Percentiles rank a stretch among this genome's conserved stretches.
These are phyloP conservation scores for Pontederia paniculata DNA, from an alignment of 176 grass and related monocot genomes.

Conservation along the genomic window DNA sequence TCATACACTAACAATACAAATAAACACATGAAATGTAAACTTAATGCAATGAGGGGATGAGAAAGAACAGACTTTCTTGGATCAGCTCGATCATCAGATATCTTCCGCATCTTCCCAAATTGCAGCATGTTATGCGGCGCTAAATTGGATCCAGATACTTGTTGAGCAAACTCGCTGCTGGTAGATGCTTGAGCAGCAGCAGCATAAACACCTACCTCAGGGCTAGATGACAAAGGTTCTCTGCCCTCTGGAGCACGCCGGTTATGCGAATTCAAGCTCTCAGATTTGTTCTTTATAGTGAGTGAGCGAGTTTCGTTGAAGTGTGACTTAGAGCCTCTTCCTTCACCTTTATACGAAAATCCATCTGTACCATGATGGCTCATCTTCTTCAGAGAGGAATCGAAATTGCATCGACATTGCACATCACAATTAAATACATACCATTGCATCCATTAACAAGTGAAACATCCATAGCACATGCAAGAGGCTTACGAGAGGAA, in stretches of 20 bases:
- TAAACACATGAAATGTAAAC: neutral
- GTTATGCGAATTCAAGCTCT: slow-evolving; percentile 14
- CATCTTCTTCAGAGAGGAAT: neutral
- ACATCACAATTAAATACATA: neutral
- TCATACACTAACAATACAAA: neutral
- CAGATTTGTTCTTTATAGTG: slow-evolving; percentile 8
- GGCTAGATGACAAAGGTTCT: slow-evolving; percentile 8
- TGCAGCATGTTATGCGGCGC: slow-evolving; percentile 42
- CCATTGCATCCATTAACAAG: slow-evolving; percentile 7
- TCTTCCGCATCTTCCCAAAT: slow-evolving; percentile 64
- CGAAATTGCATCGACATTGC: neutral
- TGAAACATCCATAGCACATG: slow-evolving; percentile 5
- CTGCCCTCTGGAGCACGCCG: slow-evolving; percentile 6
- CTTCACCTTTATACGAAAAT: slow-evolving; percentile 11
- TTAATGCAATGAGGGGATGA: slow-evolving; percentile 5
- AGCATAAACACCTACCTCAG: slow-evolving; percentile 15
- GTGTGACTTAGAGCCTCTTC: neutral
- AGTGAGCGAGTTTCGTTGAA: slow-evolving; percentile 5
- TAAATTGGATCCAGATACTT: slow-evolving; percentile 33
- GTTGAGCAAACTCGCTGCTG: slow-evolving; percentile 25
- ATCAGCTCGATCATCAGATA: slow-evolving; percentile 46
- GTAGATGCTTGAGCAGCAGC: slow-evolving; percentile 33
- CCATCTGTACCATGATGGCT: neutral
- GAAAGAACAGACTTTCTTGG: slow-evolving; percentile 49
- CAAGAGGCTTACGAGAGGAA: slow-evolving; percentile 24